Base-by-base conservation (phyloP, 495 filamentous ascomycete genomes). In the Aspergillus kassunensis region DNA sequence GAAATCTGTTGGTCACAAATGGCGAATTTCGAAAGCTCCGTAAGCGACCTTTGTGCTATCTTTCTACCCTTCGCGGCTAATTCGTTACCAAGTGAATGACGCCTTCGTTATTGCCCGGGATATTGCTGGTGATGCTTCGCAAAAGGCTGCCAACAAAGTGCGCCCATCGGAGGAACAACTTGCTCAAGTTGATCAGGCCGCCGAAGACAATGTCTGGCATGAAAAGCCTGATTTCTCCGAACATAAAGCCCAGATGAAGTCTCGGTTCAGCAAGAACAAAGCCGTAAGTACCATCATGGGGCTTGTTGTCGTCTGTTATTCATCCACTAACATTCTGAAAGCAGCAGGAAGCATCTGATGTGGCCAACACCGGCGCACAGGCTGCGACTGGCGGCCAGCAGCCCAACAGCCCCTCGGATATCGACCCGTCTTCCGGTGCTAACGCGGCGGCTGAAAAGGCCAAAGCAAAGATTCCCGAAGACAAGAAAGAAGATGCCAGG, bases 21-120 rank as follows among this genome's bases (percentile, higher is more conserved):
- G 95, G 93, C 52, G 91, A 97, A 72, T 97, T 97, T 76, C 81
- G 91, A 40, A 97, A 97, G 75, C 81, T 97, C 18, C 70, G 89
- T 93, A 77, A 68, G 89, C 85, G 7, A 4, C 29, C 30, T 7
- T 6, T 19, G 9, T 4, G 30, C 9, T 10, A 4, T 6, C 0
- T 4, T 16, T 44, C 4, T 3, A 1, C 7, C 24, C 39, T 39
- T 6, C 6, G 9, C n/a, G 10, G 12, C 69, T 77, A 64, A 76
- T 45, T 13, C 51, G 20, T 18, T 0, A 18, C 20, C 15, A 54
- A 93, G 89, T 98, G 53, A 90, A 79, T 45, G 93, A 98, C 75
- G 88, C 89, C n/a, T 81, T 79, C 27, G 73, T 90, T 40, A 75
- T 98, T 18, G 61, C 93, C 30, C 88, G 90, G 18, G 91, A 96